phyloP scores from a whole-genome alignment of 148 eudicot genomes.

The Talinum fruticosum region DNA sequence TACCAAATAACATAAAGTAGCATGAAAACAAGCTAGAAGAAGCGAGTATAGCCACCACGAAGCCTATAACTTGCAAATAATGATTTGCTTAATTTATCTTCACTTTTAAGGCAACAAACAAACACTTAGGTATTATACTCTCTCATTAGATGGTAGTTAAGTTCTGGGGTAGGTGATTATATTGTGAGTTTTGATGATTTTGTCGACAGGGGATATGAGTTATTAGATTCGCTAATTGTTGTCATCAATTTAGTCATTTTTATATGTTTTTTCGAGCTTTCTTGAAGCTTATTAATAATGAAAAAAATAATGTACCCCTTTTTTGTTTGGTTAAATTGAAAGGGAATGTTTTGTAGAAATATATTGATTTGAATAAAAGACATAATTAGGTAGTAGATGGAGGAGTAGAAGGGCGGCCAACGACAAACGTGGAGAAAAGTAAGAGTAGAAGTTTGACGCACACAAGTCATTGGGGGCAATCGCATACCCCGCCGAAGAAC shows the following conservation, averaged over 20 bases:
- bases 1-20: background rate
- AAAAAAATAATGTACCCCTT: no score
- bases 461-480: conserved; percentile 1
- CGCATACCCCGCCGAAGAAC: background rate
- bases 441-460: background rate
- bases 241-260: no score
- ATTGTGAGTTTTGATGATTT: no score
- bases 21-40: background rate
- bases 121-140: no score
- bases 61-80: background rate
- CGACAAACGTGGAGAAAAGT: background rate
- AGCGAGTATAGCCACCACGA: background rate
- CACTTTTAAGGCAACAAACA: background rate
- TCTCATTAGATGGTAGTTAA: no score
- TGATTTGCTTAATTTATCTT: background rate
- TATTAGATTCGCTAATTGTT: no score
- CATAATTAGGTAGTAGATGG: background rate
- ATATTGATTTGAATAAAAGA: no score
- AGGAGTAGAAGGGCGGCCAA: background rate
- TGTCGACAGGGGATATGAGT: no score
- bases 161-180: no score
- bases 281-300: no score
- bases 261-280: no score
- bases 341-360: background rate
- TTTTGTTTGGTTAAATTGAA: no score